Evolutionary conservation across 495 filamentous ascomycete genomes (phyloP).

Genomic region (Lasiosphaeria hispida): DNA sequence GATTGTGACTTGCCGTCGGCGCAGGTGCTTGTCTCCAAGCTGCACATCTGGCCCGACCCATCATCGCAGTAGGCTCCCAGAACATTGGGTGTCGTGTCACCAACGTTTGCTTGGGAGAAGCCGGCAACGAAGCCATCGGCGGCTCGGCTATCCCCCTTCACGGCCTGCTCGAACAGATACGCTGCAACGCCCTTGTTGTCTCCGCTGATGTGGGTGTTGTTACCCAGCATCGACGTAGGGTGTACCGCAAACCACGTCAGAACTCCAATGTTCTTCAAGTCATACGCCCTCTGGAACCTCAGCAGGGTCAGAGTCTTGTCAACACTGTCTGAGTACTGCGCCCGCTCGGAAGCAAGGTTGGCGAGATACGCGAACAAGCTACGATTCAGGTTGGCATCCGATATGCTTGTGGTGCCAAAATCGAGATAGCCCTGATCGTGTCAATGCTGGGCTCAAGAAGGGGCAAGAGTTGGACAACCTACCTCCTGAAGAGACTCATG

Average conservation of each 20-base stretch:
- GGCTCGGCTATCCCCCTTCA: constrained; percentile 47
- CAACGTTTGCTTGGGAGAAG: constrained; percentile 93
- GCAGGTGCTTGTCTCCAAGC: constrained; percentile 78
- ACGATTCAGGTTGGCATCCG: constrained; percentile 85
- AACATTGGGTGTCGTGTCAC: constrained; percentile 88
- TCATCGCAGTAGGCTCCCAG: constrained; percentile 84
- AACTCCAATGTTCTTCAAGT: constrained; percentile 72
- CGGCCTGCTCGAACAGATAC: constrained; percentile 74
- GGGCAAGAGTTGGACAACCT: background rate
- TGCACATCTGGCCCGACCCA: constrained; percentile 65
- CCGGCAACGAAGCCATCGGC: constrained; percentile 81
- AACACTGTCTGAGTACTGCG: constrained; percentile 58
- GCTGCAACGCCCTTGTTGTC: constrained; percentile 98
- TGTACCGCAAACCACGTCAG: constrained; percentile 94
- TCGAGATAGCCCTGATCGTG: constrained; percentile 61
- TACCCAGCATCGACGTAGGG: constrained; percentile 86
- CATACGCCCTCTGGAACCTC: constrained; percentile 69
- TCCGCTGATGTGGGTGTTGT: constrained; percentile 88
- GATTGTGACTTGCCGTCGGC: constrained; percentile 62
- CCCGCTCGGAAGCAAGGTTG: constrained; percentile 79
- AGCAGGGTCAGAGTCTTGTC: constrained; percentile 86
- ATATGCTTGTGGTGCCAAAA: constrained; percentile 69
- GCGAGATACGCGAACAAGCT: constrained; percentile 88
- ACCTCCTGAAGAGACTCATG: constrained; percentile 63
- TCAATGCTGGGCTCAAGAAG: background rate